Evolutionary conservation across 2,329 filamentous ascomycete species (phyloP).

Genomic region (Fusarium sp.): DNA sequence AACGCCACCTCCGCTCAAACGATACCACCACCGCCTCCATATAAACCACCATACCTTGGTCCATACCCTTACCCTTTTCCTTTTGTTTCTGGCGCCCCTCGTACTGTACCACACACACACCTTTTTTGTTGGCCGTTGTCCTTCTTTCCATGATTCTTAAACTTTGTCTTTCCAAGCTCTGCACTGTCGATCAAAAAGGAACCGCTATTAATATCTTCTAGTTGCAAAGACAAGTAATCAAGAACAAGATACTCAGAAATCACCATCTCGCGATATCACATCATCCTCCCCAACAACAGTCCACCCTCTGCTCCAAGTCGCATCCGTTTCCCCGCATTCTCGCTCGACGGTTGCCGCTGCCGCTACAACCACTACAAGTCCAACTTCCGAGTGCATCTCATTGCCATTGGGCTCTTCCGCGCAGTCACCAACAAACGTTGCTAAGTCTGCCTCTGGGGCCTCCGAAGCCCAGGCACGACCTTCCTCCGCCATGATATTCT

Average conservation of each 20-base stretch:
- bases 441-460: slow-evolving; percentile 31
- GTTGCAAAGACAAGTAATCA: slow-evolving; percentile 25
- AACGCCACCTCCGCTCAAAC: slow-evolving; percentile 45
- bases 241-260: slow-evolving; percentile 11
- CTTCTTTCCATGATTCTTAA: slow-evolving; percentile 1
- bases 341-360: slow-evolving; percentile 36
- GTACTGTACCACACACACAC: slow-evolving; percentile 23
- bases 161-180: slow-evolving; percentile 14
- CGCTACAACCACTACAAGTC: slow-evolving; percentile 28
- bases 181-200: background rate
- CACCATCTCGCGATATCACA: slow-evolving; percentile 35
- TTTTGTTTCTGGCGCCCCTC: slow-evolving; percentile 17
- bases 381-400: slow-evolving; percentile 20
- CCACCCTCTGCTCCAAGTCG: slow-evolving; percentile 38
- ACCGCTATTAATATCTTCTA: slow-evolving; percentile 11
- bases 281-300: slow-evolving; percentile 34
- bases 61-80: background rate
- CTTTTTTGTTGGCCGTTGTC: slow-evolving; percentile 17
- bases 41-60: slow-evolving; percentile 15
- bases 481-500: slow-evolving; percentile 63
- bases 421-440: slow-evolving; percentile 12
- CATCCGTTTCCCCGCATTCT: slow-evolving; percentile 39
- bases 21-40: slow-evolving; percentile 38
- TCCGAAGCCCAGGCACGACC: slow-evolving; percentile 31
- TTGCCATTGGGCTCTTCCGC: slow-evolving; percentile 18